These are phyloP conservation scores for Puccinia triticina DNA, from an alignment of 1,284 basidiomycete species.

Conservation along the genomic window DNA sequence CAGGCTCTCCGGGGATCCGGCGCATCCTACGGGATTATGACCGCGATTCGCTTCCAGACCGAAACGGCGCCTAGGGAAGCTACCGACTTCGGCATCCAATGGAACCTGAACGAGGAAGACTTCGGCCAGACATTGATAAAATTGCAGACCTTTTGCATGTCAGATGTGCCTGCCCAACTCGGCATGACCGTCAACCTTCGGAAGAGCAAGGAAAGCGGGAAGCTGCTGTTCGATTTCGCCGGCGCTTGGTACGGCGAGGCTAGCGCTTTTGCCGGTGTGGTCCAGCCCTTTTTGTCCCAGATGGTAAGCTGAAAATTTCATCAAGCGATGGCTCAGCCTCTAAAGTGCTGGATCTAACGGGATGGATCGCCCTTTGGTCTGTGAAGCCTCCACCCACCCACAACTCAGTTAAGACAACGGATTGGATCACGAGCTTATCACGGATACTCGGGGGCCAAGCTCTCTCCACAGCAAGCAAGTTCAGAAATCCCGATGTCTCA, in stretches of 20 bases:
- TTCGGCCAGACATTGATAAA: conserved; percentile 7
- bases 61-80: not conserved
- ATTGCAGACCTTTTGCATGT: conserved; percentile 20
- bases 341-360: not conserved
- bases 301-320: conserved; percentile 12
- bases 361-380: not conserved
- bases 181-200: conserved; percentile 9
- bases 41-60: conserved; percentile 19
- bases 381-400: conserved; percentile 3
- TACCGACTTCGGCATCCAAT: conserved; percentile 16
- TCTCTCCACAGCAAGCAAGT: conserved; percentile 4
- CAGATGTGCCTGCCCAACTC: conserved; percentile 17
- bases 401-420: not conserved
- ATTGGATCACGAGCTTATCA: conserved; percentile 29
- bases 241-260: conserved; percentile 26
- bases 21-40: conserved; percentile 36
- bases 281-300: conserved; percentile 19
- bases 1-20: conserved; percentile 43
- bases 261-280: not conserved
- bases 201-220: not conserved
- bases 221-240: not conserved
- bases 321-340: no score
- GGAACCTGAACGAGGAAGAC: conserved; percentile 18
- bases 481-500: not conserved
- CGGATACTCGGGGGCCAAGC: not conserved